Conservation (phyloP, 805 yeast species). For the Kluyveromyces aestuarii region DNA sequence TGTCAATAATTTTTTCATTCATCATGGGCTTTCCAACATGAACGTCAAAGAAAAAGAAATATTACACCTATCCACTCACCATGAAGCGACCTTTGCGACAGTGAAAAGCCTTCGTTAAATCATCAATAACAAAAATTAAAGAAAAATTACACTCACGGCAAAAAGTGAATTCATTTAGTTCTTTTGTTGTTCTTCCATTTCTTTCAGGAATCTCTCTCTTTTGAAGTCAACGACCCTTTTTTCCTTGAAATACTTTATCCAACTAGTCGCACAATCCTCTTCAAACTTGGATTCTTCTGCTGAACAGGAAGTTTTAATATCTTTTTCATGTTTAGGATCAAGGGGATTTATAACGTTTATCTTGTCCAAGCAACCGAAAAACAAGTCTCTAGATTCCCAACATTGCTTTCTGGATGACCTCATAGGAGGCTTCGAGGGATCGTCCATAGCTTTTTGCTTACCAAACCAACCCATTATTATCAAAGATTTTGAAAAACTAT, state of each 20-base stretch:
- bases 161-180: background rate
- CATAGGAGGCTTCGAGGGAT: slow-evolving; percentile 8
- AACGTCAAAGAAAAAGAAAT: background rate
- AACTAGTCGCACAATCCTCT: slow-evolving; percentile 69
- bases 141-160: background rate
- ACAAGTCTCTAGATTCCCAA: slow-evolving; percentile 84
- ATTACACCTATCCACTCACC: background rate
- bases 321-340: slow-evolving; percentile 39
- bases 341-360: slow-evolving; percentile 62
- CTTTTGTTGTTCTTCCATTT: slow-evolving; percentile 47
- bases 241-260: slow-evolving; percentile 88
- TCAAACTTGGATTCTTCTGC: slow-evolving; percentile 50
- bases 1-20: background rate
- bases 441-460: slow-evolving; percentile 8
- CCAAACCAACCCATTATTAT: slow-evolving; percentile 8
- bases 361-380: slow-evolving; percentile 63
- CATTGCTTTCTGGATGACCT: slow-evolving; percentile 66
- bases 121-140: background rate
- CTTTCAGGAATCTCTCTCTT: slow-evolving; percentile 56
- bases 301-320: slow-evolving; percentile 50
- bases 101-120: too few relatives aligned
- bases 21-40: background rate
- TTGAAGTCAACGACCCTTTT: slow-evolving; percentile 72
- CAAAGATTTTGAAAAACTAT: background rate
- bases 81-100: background rate